Conservation (phyloP, 2,329 filamentous ascomycete genomes). For the Myriosclerotinia curreyana region DNA sequence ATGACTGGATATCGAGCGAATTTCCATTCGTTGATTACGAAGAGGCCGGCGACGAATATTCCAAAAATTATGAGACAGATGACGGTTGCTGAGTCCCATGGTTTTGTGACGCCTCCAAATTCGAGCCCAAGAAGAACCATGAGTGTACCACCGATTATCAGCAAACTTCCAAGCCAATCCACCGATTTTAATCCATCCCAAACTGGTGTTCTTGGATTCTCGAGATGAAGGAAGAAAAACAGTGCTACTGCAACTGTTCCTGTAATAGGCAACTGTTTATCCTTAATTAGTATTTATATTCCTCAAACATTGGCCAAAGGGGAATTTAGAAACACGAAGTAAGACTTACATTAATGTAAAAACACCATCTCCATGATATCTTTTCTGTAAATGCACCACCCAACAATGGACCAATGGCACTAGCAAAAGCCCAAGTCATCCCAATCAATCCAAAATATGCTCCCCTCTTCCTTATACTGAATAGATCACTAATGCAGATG, state of each 20-base stretch:
- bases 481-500: slow-evolving; percentile 53
- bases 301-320: not conserved
- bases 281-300: not conserved
- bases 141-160: slow-evolving; percentile 67
- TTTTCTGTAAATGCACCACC: slow-evolving; percentile 64
- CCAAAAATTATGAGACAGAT: slow-evolving; percentile 56
- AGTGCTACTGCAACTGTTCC: slow-evolving; percentile 48
- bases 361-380: slow-evolving; percentile 59
- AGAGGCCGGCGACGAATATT: slow-evolving; percentile 55
- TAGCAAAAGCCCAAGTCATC: slow-evolving; percentile 60
- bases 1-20: slow-evolving; percentile 75
- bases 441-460: slow-evolving; percentile 63
- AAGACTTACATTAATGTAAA: slow-evolving; percentile 37
- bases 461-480: slow-evolving; percentile 46
- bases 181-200: slow-evolving; percentile 58
- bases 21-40: slow-evolving; percentile 70
- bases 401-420: slow-evolving; percentile 61
- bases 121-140: slow-evolving; percentile 86
- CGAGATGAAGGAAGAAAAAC: slow-evolving; percentile 62
- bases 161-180: slow-evolving; percentile 58
- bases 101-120: slow-evolving; percentile 72
- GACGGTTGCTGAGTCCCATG: slow-evolving; percentile 46
- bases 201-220: slow-evolving; percentile 63
- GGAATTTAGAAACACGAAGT: no score
- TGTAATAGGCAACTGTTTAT: slow-evolving; percentile 11